Conservation (phyloP, 2,329 filamentous ascomycete genomes). For the Celoporthe dispersa region DNA sequence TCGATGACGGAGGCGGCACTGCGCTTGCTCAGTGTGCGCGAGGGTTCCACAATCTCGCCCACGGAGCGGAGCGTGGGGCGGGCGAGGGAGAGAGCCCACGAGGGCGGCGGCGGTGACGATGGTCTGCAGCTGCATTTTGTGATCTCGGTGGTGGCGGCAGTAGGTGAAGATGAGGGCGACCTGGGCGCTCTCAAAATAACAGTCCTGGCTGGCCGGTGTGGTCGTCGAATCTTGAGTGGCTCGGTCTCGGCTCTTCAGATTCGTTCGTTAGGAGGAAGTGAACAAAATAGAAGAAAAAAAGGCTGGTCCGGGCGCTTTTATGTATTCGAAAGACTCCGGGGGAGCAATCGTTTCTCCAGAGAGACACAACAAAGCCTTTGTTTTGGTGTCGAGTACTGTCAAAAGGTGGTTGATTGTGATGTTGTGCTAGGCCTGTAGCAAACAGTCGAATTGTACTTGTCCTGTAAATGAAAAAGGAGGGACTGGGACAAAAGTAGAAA, state of each 20-base stretch:
- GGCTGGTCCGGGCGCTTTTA: neutral
- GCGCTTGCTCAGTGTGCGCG: conserved; percentile 25
- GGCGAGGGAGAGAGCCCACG: conserved; percentile 34
- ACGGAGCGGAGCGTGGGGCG: conserved; percentile 29
- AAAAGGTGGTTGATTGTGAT: conserved; percentile 8
- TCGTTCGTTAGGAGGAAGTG: neutral
- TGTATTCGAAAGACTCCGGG: neutral
- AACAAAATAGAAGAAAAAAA: neutral
- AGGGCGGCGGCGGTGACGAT: conserved; percentile 36
- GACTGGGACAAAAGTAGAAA: conserved; percentile 4
- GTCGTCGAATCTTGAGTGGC: neutral
- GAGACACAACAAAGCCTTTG: conserved; percentile 9
- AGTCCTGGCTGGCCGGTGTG: neutral
- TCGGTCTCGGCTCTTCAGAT: neutral
- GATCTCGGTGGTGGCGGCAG: neutral
- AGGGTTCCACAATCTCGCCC: conserved; percentile 9
- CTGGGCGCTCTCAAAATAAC: neutral
- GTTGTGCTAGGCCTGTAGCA: conserved; percentile 18
- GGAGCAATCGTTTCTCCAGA: neutral
- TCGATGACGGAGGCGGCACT: conserved; percentile 47
- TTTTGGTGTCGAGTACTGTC: neutral
- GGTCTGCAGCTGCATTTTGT: conserved; percentile 38
- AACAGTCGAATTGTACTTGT: conserved; percentile 11
- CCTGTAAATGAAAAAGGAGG: neutral
- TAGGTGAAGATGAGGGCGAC: neutral